Conservation (phyloP, 1,139 yeast genomes). For the Lodderomyces parapsilosis region DNA sequence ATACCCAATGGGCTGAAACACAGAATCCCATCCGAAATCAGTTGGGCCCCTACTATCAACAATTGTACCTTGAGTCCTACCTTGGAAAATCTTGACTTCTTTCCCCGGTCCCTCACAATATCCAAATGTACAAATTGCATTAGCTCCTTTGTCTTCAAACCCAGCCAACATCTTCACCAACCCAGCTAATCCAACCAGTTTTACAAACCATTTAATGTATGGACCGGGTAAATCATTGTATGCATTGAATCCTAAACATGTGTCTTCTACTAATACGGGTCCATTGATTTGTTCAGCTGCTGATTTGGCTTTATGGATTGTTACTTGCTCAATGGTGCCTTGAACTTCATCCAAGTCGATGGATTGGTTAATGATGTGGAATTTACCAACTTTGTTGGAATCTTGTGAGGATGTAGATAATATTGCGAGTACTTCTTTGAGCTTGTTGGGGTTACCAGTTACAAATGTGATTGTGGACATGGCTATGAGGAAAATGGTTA, state of each 20-base stretch:
- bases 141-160: constrained; percentile 81
- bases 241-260: constrained; percentile 83
- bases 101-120: constrained; percentile 80
- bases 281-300: constrained; percentile 66
- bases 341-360: constrained; percentile 89
- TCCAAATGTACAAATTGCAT: constrained; percentile 91
- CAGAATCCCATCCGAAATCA: constrained; percentile 93
- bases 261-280: constrained; percentile 93
- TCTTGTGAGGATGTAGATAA: constrained; percentile 27
- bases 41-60: constrained; percentile 77
- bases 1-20: constrained; percentile 76
- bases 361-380: constrained; percentile 54
- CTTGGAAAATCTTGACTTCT: constrained; percentile 76
- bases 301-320: constrained; percentile 71
- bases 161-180: constrained; percentile 74
- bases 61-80: constrained; percentile 76
- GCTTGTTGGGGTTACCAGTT: constrained; percentile 86
- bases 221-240: constrained; percentile 90
- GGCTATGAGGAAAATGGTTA: neutral
- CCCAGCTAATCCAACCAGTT: constrained; percentile 68
- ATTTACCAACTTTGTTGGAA: constrained; percentile 46
- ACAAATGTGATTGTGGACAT: constrained; percentile 57
- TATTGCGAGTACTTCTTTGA: constrained; percentile 78
- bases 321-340: constrained; percentile 81
- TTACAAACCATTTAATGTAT: constrained; percentile 82